Evolutionary conservation across 805 yeast species (phyloP).

Genomic region (Saturnispora gosingensis): DNA sequence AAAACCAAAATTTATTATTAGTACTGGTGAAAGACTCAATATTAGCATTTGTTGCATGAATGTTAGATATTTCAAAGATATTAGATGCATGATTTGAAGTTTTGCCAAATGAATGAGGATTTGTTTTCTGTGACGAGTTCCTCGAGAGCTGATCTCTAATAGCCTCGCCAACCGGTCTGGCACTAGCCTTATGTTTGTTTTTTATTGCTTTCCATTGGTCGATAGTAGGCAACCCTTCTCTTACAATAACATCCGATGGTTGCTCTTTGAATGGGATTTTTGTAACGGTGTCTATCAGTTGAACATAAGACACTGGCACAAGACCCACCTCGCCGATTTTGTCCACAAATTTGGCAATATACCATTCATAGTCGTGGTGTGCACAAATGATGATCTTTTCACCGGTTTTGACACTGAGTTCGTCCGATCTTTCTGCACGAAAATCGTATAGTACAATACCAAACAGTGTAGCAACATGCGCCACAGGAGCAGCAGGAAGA

Average conservation of each 20-base stretch:
- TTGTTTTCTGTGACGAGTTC: neutral
- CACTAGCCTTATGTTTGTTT: slow-evolving; percentile 86
- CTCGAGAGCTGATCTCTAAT: slow-evolving; percentile 8
- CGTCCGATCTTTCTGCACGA: slow-evolving; percentile 76
- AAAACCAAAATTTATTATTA: slow-evolving; percentile 84
- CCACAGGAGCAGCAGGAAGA: slow-evolving; percentile 14
- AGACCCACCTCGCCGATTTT: slow-evolving; percentile 95
- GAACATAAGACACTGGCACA: slow-evolving; percentile 85
- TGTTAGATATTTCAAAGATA: slow-evolving; percentile 1
- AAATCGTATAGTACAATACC: slow-evolving; percentile 85
- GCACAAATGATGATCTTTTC: slow-evolving; percentile 92
- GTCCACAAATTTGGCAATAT: slow-evolving; percentile 92
- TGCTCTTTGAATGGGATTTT: slow-evolving; percentile 45
- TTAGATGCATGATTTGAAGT: neutral
- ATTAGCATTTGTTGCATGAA: slow-evolving; percentile 47
- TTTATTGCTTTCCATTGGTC: slow-evolving; percentile 92
- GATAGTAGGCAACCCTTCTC: slow-evolving; percentile 76
- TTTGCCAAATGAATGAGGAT: neutral
- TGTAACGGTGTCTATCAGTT: slow-evolving; percentile 71
- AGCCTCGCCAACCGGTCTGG: slow-evolving; percentile 33
- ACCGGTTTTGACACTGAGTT: slow-evolving; percentile 73
- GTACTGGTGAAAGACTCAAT: slow-evolving; percentile 76
- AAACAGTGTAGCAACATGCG: slow-evolving; percentile 37
- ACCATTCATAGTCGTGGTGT: slow-evolving; percentile 95
- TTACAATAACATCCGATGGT: slow-evolving; percentile 40